These are phyloP conservation scores for Acephala macrosclerotiorum DNA, from an alignment of 2,329 filamentous ascomycete species.

Conservation along the genomic window DNA sequence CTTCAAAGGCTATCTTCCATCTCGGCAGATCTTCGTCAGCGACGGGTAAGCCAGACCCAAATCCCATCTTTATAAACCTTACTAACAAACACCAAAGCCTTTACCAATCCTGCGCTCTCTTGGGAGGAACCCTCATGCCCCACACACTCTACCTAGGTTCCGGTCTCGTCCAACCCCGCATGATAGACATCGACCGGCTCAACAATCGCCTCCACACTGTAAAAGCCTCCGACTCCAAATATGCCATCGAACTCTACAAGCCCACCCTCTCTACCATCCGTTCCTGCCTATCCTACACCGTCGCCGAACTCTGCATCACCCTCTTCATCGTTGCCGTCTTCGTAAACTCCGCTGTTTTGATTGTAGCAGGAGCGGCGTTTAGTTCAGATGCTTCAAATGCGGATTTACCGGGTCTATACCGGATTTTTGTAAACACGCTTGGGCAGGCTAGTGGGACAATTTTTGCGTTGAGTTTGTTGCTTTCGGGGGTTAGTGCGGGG, in stretches of 20 bases:
- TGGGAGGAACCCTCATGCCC: constrained; percentile 20
- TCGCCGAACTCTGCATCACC: constrained; percentile 11
- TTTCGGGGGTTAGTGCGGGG: constrained; percentile 19
- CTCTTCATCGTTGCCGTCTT: constrained; percentile 18
- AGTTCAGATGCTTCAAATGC: not conserved
- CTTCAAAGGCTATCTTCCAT: constrained; percentile 19
- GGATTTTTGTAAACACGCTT: constrained; percentile 8
- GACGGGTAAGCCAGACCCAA: not conserved
- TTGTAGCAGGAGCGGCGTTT: constrained; percentile 10
- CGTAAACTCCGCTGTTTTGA: constrained; percentile 13
- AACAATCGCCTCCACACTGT: too few relatives aligned
- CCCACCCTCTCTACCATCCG: constrained; percentile 13
- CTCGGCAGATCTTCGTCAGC: constrained; percentile 12
- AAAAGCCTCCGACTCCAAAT: not conserved
- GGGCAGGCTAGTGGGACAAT: constrained; percentile 9
- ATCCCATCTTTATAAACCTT: too few relatives aligned
- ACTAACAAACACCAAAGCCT: not conserved
- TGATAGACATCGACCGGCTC: constrained; percentile 4
- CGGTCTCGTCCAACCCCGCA: constrained; percentile 11
- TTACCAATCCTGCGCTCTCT: constrained; percentile 2
- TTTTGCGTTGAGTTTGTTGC: constrained; percentile 15
- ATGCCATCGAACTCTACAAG: constrained; percentile 9
- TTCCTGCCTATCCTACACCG: constrained; percentile 8
- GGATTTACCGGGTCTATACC: constrained; percentile 12
- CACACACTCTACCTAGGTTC: constrained; percentile 16